Percentiles rank a stretch among this genome's conserved stretches.
Evolutionary conservation across 1,284 basidiomycete genomes (phyloP).

Genomic region (Fomitopsis pinicola): DNA sequence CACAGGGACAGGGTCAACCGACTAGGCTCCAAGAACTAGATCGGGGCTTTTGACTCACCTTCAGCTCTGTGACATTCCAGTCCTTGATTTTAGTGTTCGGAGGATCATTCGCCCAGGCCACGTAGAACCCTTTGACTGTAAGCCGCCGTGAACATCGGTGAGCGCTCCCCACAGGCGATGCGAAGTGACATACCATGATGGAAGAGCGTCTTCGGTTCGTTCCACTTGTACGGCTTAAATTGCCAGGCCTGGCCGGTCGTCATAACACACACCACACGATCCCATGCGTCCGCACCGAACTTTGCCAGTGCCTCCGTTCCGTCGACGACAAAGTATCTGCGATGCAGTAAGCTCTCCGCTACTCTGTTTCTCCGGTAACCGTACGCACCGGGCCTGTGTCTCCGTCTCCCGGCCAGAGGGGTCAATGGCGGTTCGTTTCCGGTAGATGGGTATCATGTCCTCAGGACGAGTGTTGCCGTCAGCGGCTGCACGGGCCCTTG

Average conservation of each 20-base stretch:
- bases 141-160: not conserved
- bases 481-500: slow-evolving; percentile 59
- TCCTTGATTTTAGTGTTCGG: slow-evolving; percentile 86
- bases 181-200: slow-evolving; percentile 72
- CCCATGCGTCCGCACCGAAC: slow-evolving; percentile 91
- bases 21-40: too few species aligned
- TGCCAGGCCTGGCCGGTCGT: slow-evolving; percentile 98
- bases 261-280: slow-evolving; percentile 94
- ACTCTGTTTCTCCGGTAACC: not conserved
- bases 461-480: slow-evolving; percentile 77
- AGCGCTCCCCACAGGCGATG: too few species aligned
- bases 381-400: slow-evolving; percentile 36
- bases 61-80: slow-evolving; percentile 95
- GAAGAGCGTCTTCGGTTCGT: slow-evolving; percentile 86
- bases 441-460: slow-evolving; percentile 81
- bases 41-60: slow-evolving; percentile 47
- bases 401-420: slow-evolving; percentile 41
- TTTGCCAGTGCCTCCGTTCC: slow-evolving; percentile 89
- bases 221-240: slow-evolving; percentile 95
- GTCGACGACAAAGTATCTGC: slow-evolving; percentile 83
- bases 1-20: not conserved
- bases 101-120: slow-evolving; percentile 90
- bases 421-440: slow-evolving; percentile 67
- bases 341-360: not conserved
- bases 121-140: slow-evolving; percentile 88